Base-by-base conservation (phyloP, 2,329 filamentous ascomycete species). In the Incumbomyces delicatus region DNA sequence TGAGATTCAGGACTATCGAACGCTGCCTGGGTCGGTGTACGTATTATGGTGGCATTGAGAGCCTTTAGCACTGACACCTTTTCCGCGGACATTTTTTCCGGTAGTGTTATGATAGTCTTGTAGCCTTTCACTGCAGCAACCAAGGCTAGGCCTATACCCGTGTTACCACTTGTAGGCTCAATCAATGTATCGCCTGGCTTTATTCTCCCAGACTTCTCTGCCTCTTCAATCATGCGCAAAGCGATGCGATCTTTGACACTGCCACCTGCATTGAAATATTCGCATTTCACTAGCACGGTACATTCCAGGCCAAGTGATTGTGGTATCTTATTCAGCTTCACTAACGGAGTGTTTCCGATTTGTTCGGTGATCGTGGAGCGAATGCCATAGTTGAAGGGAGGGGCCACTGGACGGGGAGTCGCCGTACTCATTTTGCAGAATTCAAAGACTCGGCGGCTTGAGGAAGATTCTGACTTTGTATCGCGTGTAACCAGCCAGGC, bases 21-120 rank as follows among this genome's bases (percentile, higher is more conserved):
- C 35, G 92, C 90, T 32, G 92, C 92, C 67, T 94, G 87, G 30
- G 89, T 98, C 18, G 92, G 92, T 3, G 92, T 98, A 46, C 92
- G 83, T 65, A 98, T 95, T 67, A 98, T 96, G 62, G 94, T 95
- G 35, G 92, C 92, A 54, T 90, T 90, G 44, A 98, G 77, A 27
- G 92, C 90, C 58, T 88, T 85, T 52, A 98, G 76, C 22, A 98
- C 92, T 2, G 90, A 85, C 33, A 98, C 92, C 69, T 98, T 98
- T 69, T 98, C 92, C 40, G 88, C 85, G 1, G 88, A 95, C 92
- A 98, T 98, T 75, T 98, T 98, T 71, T 98, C 92, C 43, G 92
- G 92, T 38, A 98, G 79, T 10, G 92, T 98, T 66, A 98, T 98
- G 69, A 98, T 96, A 34, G 89, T 94, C 69, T 90, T 90, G 76